Evolutionary conservation across 495 filamentous ascomycete genomes (phyloP), one percentile per base, ranked within the genome.

Genomic region (Amorphotheca resinae): DNA sequence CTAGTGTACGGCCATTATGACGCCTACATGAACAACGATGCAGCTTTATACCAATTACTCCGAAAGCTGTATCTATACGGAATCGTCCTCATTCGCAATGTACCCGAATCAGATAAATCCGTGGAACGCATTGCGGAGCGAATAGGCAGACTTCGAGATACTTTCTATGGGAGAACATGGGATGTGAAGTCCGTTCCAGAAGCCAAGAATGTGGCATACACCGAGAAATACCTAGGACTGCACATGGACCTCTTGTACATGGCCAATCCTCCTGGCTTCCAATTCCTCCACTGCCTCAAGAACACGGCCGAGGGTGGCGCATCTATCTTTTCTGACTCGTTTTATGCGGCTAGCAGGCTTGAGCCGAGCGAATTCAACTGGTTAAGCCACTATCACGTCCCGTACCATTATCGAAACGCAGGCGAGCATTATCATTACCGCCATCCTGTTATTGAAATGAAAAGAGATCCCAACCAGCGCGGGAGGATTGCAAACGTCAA

Each of bases 211-310:
- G 78, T 96, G 6, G 89, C 89, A 11, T 94, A 96, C 63, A 95
- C 88, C 3, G 75, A 65, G 55, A 65, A 77, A 33, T 75, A 75
- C 50, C 75, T 95, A 1, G 83, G 81, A 14, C 74, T 91, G 28
- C 89, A 96, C 60, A 89, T 93, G 80, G 89, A 96, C 54, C 72
- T 95, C 21, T 69, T 93, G 56, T 96, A 96, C 66, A 80, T 89
- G 67, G 63, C 69, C 11, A 73, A 82, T 18, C 74, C 84, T 7
- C 89, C 89, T 0, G 74, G 76, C 15, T 69, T 86, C 43, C 89
- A 96, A 62, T 64, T 95, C 14, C 70, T 96, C 4, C 89, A 95
- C 58, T 94, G 87, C 51, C 59, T 95, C 16, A 65, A 79, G 46
- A 87, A 87, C 55, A 74, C 72, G 1, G 75, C 73, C 52, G 63